phyloP scores from a whole-genome alignment of 306 rosid genomes.

The Cicer chorassanicum region DNA sequence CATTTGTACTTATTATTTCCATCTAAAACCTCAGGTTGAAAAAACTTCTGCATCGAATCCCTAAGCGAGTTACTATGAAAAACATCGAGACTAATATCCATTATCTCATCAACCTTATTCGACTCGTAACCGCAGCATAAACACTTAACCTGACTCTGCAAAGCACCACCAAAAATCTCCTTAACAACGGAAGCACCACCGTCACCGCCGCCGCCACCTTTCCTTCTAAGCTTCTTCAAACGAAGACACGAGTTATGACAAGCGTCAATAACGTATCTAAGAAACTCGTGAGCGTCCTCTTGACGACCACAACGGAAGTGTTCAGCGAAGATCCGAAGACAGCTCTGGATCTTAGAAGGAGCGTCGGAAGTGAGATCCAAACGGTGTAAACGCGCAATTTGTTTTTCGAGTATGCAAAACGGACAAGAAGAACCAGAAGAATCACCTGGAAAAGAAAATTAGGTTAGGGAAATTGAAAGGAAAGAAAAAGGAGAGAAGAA shows the following conservation, averaged over 20 bases:
- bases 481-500: background rate
- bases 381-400: conserved; percentile 74
- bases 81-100: conserved; percentile 99
- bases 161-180: conserved; percentile 93
- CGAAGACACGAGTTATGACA: conserved; percentile 95
- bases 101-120: conserved; percentile 97
- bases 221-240: conserved; percentile 75
- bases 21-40: conserved; percentile 91
- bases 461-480: background rate
- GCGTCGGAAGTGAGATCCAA: conserved; percentile 72
- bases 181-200: conserved; percentile 60
- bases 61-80: conserved; percentile 85
- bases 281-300: conserved; percentile 97
- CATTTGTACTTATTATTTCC: conserved; percentile 96
- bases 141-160: conserved; percentile 99
- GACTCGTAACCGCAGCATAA: conserved; percentile 88
- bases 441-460: conserved; percentile 62
- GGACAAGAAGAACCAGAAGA: conserved; percentile 70
- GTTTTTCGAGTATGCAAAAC: conserved; percentile 83
- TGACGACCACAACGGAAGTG: conserved; percentile 85
- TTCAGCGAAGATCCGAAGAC: conserved; percentile 75
- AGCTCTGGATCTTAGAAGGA: conserved; percentile 77
- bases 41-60: conserved; percentile 86
- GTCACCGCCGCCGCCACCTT: conserved; percentile 14
- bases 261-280: conserved; percentile 91